phyloP scores from a whole-genome alignment of 2,329 filamentous ascomycete genomes.

The Aspergillus texensis region DNA sequence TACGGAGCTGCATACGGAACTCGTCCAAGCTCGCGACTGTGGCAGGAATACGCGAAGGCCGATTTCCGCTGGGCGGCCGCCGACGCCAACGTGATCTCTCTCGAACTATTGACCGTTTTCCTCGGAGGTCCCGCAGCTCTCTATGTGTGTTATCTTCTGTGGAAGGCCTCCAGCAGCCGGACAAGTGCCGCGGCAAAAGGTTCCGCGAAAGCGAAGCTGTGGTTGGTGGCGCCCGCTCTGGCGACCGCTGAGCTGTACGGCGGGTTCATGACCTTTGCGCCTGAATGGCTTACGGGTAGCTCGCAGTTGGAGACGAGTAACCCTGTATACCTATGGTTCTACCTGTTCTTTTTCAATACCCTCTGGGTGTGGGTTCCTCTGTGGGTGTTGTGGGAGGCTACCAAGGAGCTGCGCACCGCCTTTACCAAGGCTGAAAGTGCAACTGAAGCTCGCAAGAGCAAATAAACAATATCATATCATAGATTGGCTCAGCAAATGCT shows the following conservation, averaged over 20 bases:
- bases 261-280: slow-evolving; percentile 66
- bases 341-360: slow-evolving; percentile 66
- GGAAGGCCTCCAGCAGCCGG: slow-evolving; percentile 31
- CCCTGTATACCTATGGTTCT: slow-evolving; percentile 65
- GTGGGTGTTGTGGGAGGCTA: slow-evolving; percentile 59
- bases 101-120: slow-evolving; percentile 65
- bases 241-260: slow-evolving; percentile 68
- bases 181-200: slow-evolving; percentile 24
- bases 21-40: slow-evolving; percentile 57
- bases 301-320: slow-evolving; percentile 61
- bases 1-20: slow-evolving; percentile 63
- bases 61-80: slow-evolving; percentile 63
- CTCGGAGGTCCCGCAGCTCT: slow-evolving; percentile 60
- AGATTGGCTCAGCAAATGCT: background rate
- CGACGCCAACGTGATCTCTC: slow-evolving; percentile 60
- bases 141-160: slow-evolving; percentile 59
- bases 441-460: slow-evolving; percentile 21
- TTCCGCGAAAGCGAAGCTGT: slow-evolving; percentile 42
- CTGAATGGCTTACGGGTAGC: slow-evolving; percentile 64
- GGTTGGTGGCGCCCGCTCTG: slow-evolving; percentile 61
- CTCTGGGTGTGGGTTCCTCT: slow-evolving; percentile 63
- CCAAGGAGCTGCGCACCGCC: slow-evolving; percentile 45
- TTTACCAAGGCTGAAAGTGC: slow-evolving; percentile 36
- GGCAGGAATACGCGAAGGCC: slow-evolving; percentile 69
- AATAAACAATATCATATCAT: slow-evolving; percentile 12